Base-by-base conservation (phyloP, 768 basidiomycete genomes). In the Tubosaeta brunneosetosa region DNA sequence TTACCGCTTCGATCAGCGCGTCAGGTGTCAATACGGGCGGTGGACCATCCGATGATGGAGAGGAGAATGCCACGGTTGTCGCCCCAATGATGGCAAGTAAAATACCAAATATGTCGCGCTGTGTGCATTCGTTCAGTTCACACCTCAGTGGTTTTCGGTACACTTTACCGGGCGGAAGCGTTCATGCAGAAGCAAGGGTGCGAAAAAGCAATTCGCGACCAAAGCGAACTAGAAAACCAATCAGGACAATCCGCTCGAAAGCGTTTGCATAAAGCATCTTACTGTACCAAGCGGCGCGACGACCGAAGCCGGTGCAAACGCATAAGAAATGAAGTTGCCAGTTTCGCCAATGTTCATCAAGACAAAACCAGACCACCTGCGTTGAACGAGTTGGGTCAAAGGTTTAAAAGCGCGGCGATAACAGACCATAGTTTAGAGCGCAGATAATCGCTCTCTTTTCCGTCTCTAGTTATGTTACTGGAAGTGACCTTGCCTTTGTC, bases 251-350 rank as follows among this genome's bases (percentile, higher is more conserved):
- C 46, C 26, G 17, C 26, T 14, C 25, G 29, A 37, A 50, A 29
- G 26, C n/a, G 29, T 34, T 34, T 7, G 47, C 14, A 16, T n/a
- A 10, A 19, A 40, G 71, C 5, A 22, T 52, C 84, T 72, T 60
- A 95, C 94, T 42, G 91, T 94, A n/a, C 95, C 95, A 11, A 98
- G 76, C 27, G 95, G 95, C 0, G 95, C 94, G 12, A 97, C 93
- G 5, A 94, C 73, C n/a, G 89, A 91, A 6, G 92, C 91, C 9
- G 92, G 92, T 19, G 91, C 91, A 69, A 80, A 94, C 0, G 85
- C 92, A 55, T 94, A 94, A 0, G 90, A 90, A 44, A 85, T 85
- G 62, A 97, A 97, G 65, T 97, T 97, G 6, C 93, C 83, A 19
- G 80, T 73, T 72, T 99, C 95, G 13, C 95, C 95, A 19, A 95